Evolutionary conservation across 192 early-diverging fungal genomes (phyloP), one percentile per base, ranked within the genome.

Genomic region (Podila epicladia): DNA sequence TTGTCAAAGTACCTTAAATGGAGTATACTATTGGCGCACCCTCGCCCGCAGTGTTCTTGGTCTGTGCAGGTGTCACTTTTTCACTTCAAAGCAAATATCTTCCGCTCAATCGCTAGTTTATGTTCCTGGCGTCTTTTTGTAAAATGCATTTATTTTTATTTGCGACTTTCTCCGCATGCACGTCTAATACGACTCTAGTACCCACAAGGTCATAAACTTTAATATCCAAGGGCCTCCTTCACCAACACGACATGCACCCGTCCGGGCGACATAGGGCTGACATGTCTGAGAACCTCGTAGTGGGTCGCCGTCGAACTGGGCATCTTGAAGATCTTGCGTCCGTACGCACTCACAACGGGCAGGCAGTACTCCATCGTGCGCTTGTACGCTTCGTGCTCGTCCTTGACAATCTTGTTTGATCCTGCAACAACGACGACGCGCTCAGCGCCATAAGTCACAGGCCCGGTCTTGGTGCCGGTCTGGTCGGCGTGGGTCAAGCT

Each of bases 401-500:
- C 77, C 65, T 75, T 80, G 31, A 82, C 77, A 38, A 82, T 82
- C 64, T 82, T 82, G 63, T 82, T 82, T 20, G 77, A 62, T 48
- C 77, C 77, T 11, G 68, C 49, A 15, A 82, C 68, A 13, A 82
- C 58, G 22, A 82, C 49, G 9, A 69, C 55, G 11, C 71, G 71
- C 7, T 61, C 51, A 17, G 69, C 69, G 49, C 69, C 69, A 50
- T 24, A 71, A 9, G 60, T 8, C 19, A 80, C 67, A 13, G 68
- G 68, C n/a, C 67, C 65, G 1, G 82, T 69, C 24, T 72, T 71
- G 38, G 77, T 82, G 20, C 77, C 77, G 3, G 62, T 35, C n/a
- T 60, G 26, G 24, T 75, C 74, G 9, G 37, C 70, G 31, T 71
- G 69, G 17, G 69, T 26, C 31, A 71, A 11, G 15, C 13, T 58